Conservation (phyloP, 1,284 basidiomycete species). For the Leccinum subfulvum region DNA sequence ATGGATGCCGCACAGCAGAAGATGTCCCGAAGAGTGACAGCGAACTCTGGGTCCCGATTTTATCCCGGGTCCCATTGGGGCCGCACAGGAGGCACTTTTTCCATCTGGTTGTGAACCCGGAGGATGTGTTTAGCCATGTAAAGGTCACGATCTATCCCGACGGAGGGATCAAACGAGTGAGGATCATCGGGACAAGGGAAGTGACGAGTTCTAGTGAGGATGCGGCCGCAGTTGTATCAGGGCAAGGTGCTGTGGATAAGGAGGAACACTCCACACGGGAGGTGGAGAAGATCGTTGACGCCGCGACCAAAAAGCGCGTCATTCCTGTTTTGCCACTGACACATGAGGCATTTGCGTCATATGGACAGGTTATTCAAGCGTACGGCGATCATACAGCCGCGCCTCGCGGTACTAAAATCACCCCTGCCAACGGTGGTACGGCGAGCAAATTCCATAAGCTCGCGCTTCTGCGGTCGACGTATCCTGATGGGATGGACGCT, state of each 20-base stretch:
- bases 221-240: conserved; percentile 14
- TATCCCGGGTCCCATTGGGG: conserved; percentile 79
- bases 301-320: conserved; percentile 27
- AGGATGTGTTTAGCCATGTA: conserved; percentile 75
- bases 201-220: conserved; percentile 3
- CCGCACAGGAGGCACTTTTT: conserved; percentile 91
- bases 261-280: conserved; percentile 2
- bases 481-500: conserved; percentile 54
- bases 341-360: conserved; percentile 77
- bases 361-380: conserved; percentile 85
- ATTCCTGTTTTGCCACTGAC: conserved; percentile 79
- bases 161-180: conserved; percentile 91
- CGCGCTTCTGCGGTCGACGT: conserved; percentile 62
- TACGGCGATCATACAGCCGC: conserved; percentile 65
- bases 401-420: conserved; percentile 70
- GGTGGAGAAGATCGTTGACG: conserved; percentile 3
- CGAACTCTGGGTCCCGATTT: conserved; percentile 71
- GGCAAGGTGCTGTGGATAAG: conserved; percentile 6
- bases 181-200: conserved; percentile 72
- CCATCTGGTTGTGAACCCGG: conserved; percentile 66
- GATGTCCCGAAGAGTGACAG: conserved; percentile 41
- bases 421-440: conserved; percentile 82
- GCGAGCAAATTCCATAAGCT: conserved; percentile 91
- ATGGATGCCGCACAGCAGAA: conserved; percentile 52
- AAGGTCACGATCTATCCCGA: conserved; percentile 91